Conservation (phyloP, 352 stramenopile species). For the Phytophthora pistaciae region DNA sequence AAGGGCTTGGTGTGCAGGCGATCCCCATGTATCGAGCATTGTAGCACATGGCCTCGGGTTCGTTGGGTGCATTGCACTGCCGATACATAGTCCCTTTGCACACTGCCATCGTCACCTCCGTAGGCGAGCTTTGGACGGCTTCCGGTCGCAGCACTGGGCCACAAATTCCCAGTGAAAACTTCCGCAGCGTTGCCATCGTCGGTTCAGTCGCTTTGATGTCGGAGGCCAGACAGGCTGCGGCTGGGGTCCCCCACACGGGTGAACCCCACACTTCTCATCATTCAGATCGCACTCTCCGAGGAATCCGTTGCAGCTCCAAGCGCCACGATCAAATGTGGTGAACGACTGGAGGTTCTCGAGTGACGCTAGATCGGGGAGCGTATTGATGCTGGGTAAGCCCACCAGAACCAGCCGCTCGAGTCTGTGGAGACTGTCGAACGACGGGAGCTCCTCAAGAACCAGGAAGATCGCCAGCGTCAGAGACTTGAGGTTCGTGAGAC, state of each 20-base stretch:
- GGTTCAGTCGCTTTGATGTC: background rate
- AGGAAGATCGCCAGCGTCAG: conserved; percentile 29
- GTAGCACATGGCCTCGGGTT: conserved; percentile 37
- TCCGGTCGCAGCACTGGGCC: background rate
- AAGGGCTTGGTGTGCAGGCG: conserved; percentile 19
- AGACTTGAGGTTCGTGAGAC: background rate
- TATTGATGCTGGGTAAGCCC: background rate
- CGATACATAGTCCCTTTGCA: conserved; percentile 38
- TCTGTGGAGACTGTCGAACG: conserved; percentile 20
- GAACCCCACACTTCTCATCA: conserved; percentile 11
- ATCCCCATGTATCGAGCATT: conserved; percentile 38
- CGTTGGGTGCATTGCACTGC: conserved; percentile 7
- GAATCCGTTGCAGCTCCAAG: conserved; percentile 42
- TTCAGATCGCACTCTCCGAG: conserved; percentile 19
- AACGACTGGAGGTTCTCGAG: conserved; percentile 22
- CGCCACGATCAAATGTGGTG: conserved; percentile 1
- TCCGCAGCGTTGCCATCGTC: background rate
- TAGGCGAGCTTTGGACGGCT: conserved; percentile 2
- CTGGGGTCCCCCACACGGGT: conserved; percentile 13
- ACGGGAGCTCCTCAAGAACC: conserved; percentile 15
- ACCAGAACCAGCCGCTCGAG: conserved; percentile 32
- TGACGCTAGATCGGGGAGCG: conserved; percentile 16
- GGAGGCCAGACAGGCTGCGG: conserved; percentile 11
- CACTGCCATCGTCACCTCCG: background rate
- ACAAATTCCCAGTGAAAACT: conserved; percentile 1